Evolutionary conservation across 2,329 filamentous ascomycete genomes (phyloP), one percentile per base, ranked within the genome.

Genomic region (Teratosphaeria epicoccoides): DNA sequence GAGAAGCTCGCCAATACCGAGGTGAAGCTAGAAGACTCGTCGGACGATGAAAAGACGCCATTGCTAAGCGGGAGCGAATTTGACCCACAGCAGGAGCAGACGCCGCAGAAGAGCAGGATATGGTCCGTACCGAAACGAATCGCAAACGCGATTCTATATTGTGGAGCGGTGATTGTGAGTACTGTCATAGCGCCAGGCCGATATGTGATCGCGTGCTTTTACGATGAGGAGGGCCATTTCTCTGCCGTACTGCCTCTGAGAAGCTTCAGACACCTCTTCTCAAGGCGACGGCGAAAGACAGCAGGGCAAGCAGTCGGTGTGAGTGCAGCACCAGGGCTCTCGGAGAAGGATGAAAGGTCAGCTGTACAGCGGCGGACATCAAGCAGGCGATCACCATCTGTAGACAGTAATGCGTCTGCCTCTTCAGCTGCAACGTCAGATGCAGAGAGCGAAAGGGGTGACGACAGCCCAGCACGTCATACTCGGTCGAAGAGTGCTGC

Each of bases 131-230:
- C 60, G 29, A 54, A 83, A 68, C 81, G 82, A 61, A 77, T 96
- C 54, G 83, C 83, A 43, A 79, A 80, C 52, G 81, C 82, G 53
- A 73, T 96, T 52, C 77, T 91, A 55, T 82, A 85, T 60, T 86
- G 87, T 5, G 76, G 95, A 60, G 82, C 83, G 59, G 87, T 87
- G 72, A 76, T 96, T 46, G 71, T 95, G 51, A 84, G 85, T 47
- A 87, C 87, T 12, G 72, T 97, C 54, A 80, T 85, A 24, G 83
- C 85, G 22, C 91, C 91, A 1, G 87, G 84, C 17, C 79, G 89
- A 47, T 96, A 91, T 70, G 71, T 95, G 51, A 81, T 90, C 54
- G 84, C 87, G 58, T 89, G 80, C 65, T 85, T 97, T 61, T 91
- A 87, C 71, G 84, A 94, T 63, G 83, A 88, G 45, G 73, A 86